phyloP scores from a whole-genome alignment of 2,329 filamentous ascomycete species.

The Ophiostoma triangulosporum region DNA sequence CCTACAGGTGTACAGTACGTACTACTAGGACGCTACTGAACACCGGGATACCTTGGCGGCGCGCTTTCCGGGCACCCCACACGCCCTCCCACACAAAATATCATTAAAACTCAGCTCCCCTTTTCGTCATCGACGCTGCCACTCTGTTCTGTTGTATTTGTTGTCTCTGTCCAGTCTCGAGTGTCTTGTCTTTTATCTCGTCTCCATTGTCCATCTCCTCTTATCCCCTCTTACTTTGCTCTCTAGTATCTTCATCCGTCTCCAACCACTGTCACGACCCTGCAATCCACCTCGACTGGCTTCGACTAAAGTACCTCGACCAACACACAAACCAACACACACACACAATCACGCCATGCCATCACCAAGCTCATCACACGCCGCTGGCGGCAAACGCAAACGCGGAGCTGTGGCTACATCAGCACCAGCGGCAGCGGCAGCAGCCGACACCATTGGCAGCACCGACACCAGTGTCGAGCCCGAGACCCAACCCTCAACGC shows the following conservation, averaged over 20 bases:
- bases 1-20: too few relatives aligned
- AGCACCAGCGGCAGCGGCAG: not conserved
- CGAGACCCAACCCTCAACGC: not conserved
- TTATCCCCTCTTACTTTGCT: not conserved
- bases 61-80: too few relatives aligned
- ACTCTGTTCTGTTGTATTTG: not conserved
- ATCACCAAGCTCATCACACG: not conserved
- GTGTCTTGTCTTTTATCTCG: not conserved
- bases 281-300: not conserved
- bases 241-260: not conserved
- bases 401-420: slow-evolving; percentile 1
- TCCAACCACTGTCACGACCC: not conserved
- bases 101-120: slow-evolving; percentile 1
- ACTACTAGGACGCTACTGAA: not conserved
- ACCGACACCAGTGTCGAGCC: not conserved
- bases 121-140: not conserved
- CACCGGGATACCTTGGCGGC: too few relatives aligned
- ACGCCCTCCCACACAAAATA: not conserved
- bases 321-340: not conserved
- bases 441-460: not conserved
- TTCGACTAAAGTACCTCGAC: not conserved
- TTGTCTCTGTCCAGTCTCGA: not conserved
- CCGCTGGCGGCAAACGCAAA: slow-evolving; percentile 13
- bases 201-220: not conserved
- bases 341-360: not conserved